Percentiles rank a stretch among this genome's conserved stretches.
phyloP scores from a whole-genome alignment of 2,329 filamentous ascomycete species.

The Diplodia seriata region DNA sequence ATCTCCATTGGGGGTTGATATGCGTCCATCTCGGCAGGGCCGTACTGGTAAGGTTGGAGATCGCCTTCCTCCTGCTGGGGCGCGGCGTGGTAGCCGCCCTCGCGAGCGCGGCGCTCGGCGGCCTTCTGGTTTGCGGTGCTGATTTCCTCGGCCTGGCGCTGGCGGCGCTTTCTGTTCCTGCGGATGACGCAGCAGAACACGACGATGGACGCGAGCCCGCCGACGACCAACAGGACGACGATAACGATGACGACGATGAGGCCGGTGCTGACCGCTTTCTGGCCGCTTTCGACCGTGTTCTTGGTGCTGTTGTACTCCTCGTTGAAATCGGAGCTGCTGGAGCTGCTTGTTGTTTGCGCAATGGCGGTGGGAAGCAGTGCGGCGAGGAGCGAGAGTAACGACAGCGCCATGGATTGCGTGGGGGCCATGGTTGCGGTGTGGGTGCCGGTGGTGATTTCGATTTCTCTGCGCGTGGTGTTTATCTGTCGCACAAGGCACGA shows the following conservation, averaged over 20 bases:
- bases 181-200: conserved; percentile 19
- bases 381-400: not conserved
- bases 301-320: not conserved
- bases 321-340: not conserved
- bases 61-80: conserved; percentile 6
- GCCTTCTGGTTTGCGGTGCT: conserved; percentile 10
- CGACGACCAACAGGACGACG: not conserved
- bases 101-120: conserved; percentile 5
- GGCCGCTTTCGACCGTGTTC: no score
- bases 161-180: conserved; percentile 8
- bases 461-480: not conserved
- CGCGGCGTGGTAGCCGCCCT: conserved; percentile 4
- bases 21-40: conserved; percentile 12
- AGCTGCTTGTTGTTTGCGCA: not conserved
- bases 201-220: not conserved
- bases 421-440: conserved; percentile 11
- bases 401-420: not conserved
- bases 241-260: conserved; percentile 16
- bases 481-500: no score
- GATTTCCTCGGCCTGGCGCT: conserved; percentile 9
- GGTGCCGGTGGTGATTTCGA: not conserved
- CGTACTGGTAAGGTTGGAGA: conserved; percentile 6
- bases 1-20: conserved; percentile 4
- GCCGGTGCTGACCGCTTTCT: not conserved
- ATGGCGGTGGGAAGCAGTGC: not conserved